Base-by-base conservation (phyloP, 305 asterid species). In the Solanum hybrid region DNA sequence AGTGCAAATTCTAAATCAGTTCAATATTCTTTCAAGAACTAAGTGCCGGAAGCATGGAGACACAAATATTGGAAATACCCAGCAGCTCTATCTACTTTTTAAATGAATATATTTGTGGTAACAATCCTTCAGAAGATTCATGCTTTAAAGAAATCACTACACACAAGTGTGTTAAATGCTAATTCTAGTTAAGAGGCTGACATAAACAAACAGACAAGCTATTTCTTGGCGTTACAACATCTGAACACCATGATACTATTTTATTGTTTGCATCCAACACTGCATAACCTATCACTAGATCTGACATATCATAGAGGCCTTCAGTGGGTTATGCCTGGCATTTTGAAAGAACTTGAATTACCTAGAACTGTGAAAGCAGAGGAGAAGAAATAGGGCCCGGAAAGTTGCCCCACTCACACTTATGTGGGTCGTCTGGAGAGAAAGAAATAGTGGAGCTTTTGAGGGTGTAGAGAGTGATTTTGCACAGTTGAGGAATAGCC, bases 1-100 rank as follows among this genome's bases (percentile, higher is more conserved):
- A 91, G 87, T 61, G 87, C 88, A 36, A 75, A 75, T 90, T 87
- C 91, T 88, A 83, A 13, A 91, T 94, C 91, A 94, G 92, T 90
- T 89, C 87, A 29, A 79, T 89, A 91, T 88, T 57, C 79, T 89
- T 87, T 89, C 32, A 77, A 79, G 89, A 57, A 90, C 92, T 81
- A 90, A 76, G 89, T 26, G 7, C 79, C 90, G 89, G 89, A 93
- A 89, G 89, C 87, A 88, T 70, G 61, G 87, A 38, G 57, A 65
- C 77, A 32, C 32, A 79, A 38, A 24, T 24, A 81, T 26, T 38
- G 87, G 87, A 81, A 38, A 81, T 38, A 24, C 34, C 27, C 24
- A 38, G 34, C n/a, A 81, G 68, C 10, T 80, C 26, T 36, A 81
- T 32, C 68, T 81, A 81, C 68, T 38, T 26, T n/a, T 26, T n/a